Percentiles rank a stretch among this genome's conserved stretches.
Conservation (phyloP, 306 rosid genomes). For the Comarum palustre region DNA sequence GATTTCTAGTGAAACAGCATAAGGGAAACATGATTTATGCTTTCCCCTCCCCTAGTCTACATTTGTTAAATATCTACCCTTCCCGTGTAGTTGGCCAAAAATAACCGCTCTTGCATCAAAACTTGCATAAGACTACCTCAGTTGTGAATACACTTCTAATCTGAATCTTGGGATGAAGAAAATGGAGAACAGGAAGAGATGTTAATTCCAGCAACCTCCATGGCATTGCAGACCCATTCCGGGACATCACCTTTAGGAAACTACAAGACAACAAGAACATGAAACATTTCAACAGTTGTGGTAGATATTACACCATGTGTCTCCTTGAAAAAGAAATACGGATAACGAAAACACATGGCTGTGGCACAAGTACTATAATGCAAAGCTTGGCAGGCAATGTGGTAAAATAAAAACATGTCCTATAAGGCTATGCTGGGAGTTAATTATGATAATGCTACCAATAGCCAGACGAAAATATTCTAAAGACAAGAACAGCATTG, state of each 20-base stretch:
- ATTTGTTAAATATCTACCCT: slow-evolving; percentile 17
- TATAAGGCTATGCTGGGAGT: not conserved
- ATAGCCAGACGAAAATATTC: not conserved
- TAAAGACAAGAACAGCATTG: not conserved
- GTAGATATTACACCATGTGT: not conserved
- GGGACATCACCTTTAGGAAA: slow-evolving; percentile 60
- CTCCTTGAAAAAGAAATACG: not conserved
- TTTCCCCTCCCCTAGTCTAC: slow-evolving; percentile 22
- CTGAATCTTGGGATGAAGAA: slow-evolving; percentile 23
- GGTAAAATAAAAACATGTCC: not conserved
- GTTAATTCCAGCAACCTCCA: slow-evolving; percentile 95
- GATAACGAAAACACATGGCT: not conserved
- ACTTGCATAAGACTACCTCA: slow-evolving; percentile 21
- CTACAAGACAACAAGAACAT: not conserved
- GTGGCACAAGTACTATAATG: not conserved
- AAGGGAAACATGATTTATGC: slow-evolving; percentile 53
- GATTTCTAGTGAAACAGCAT: slow-evolving; percentile 38
- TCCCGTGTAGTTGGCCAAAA: not conserved
- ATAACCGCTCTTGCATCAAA: not conserved
- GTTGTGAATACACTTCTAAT: slow-evolving; percentile 5
- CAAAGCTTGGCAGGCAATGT: not conserved
- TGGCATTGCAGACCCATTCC: slow-evolving; percentile 92
- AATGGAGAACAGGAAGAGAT: slow-evolving; percentile 72
- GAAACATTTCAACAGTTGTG: not conserved
- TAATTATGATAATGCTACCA: not conserved